These are phyloP conservation scores for Calonectria honghensis DNA, from an alignment of 2,329 filamentous ascomycete genomes.

Conservation along the genomic window DNA sequence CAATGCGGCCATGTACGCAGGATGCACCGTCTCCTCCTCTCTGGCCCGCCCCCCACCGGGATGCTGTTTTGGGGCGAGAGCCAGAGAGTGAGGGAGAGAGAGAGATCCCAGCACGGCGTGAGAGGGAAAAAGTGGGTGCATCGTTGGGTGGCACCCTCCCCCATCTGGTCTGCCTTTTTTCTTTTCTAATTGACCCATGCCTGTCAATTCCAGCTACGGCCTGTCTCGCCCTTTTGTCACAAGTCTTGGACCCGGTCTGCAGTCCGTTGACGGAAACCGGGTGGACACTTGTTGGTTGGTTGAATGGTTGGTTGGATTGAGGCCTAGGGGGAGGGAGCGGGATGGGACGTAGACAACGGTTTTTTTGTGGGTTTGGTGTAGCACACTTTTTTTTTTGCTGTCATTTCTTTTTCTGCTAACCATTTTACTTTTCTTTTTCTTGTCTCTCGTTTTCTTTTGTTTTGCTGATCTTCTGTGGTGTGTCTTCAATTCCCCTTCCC, in stretches of 20 bases:
- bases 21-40: constrained; percentile 6
- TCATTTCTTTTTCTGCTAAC: background rate
- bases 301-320: background rate
- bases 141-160: constrained; percentile 14
- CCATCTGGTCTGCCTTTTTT: background rate
- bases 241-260: background rate
- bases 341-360: constrained; percentile 48
- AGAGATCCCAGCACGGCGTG: constrained; percentile 4
- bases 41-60: background rate
- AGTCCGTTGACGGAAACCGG: background rate
- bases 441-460: background rate
- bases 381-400: constrained; percentile 41
- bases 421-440: background rate
- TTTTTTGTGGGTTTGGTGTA: constrained; percentile 51
- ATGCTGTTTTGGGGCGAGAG: constrained; percentile 1
- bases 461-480: background rate
- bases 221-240: background rate
- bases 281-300: background rate
- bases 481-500: background rate
- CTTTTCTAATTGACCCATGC: constrained; percentile 7
- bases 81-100: background rate
- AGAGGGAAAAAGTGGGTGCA: constrained; percentile 25
- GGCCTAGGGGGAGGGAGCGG: constrained; percentile 40
- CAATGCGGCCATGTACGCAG: background rate
- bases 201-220: background rate